Evolutionary conservation across 495 filamentous ascomycete species (phyloP), one percentile per base, ranked within the genome.

Genomic region (Aspergillus egyptiacus): DNA sequence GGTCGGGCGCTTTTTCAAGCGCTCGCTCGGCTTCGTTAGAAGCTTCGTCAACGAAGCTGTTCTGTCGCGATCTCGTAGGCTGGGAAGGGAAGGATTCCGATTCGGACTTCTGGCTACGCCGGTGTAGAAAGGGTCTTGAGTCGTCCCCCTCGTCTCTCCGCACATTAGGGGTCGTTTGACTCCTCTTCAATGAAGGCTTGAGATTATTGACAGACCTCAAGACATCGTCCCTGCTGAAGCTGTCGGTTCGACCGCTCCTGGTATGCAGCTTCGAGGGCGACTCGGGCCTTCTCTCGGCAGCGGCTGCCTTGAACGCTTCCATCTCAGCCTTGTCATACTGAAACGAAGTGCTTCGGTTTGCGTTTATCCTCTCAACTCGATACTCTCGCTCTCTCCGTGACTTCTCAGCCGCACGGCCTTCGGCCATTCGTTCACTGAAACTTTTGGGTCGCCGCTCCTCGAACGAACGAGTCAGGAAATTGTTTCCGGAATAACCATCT

Each of bases 361-460:
- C 76, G 20, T 68, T 71, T 11, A 72, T 62, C 48, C 81, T 78
- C 34, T 86, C 78, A 20, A 55, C 58, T 22, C 76, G 76, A 22
- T 75, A 72, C 24, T 59, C 57, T 32, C 77, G 76, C 31, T 79
- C 74, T 47, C 71, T 64, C 14, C 62, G 65, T 31, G 67, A 56
- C 19, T 71, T 72, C 9, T 83, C 79, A 22, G 68, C 63, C 6
- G 61, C 60, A 46, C 80, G 68, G 46, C 67, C 77, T 50, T 88
- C 82, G 0, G 87, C 86, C 50, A 97, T 79, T 19, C 89, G 74
- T 62, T 97, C 89, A 54, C 87, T 95, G 60, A 96, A 98, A 23
- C 80, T 87, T 61, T 85, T 81, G 1, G 77, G 76, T 37, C 74
- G 69, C 11, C 50, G 9, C 0, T 59, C 63, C 23, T 56, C 64